Percentiles rank a stretch among this genome's conserved stretches.
Conservation (phyloP, 371 early-diverging fungal genomes). For the Circinella minor region DNA sequence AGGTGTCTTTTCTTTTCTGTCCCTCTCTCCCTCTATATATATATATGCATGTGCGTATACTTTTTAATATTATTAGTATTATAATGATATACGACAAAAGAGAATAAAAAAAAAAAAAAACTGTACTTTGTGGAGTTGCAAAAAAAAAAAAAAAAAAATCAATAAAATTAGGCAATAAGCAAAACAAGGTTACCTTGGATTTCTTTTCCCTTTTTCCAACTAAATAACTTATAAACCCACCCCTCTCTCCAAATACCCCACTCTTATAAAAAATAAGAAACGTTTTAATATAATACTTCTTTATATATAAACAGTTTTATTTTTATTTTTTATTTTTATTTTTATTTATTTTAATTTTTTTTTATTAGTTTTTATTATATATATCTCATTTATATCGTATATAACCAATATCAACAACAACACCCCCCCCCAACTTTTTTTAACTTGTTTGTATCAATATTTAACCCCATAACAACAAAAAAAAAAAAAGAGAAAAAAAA, state of each 20-base stretch:
- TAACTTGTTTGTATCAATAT: slow-evolving; percentile 5
- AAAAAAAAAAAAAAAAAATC: slow-evolving; percentile 1
- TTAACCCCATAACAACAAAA: background rate
- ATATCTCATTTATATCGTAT: slow-evolving; percentile 5
- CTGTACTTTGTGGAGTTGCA: slow-evolving; percentile 16
- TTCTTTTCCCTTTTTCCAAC: slow-evolving; percentile 14
- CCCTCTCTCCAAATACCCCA: slow-evolving; percentile 18
- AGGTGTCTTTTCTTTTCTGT: too few relatives aligned
- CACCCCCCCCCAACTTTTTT: background rate
- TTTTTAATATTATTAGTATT: too few relatives aligned
- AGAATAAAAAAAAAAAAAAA: too few relatives aligned
- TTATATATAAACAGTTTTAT: background rate
- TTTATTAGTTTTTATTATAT: slow-evolving; percentile 1
- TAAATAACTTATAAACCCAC: slow-evolving; percentile 8
- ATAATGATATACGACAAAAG: too few relatives aligned
- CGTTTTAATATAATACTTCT: slow-evolving; percentile 2
- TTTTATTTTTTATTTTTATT: slow-evolving; percentile 5
- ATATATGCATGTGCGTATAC: too few relatives aligned
- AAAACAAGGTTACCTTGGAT: slow-evolving; percentile 18
- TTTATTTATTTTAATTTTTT: slow-evolving; percentile 1
- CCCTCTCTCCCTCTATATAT: too few relatives aligned
- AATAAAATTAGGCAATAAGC: slow-evolving; percentile 9
- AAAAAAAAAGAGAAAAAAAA: slow-evolving; percentile 7
- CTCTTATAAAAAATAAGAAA: background rate
- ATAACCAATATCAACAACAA: background rate